phyloP scores from a whole-genome alignment of 352 stramenopile species.

The Phytophthora rubi region DNA sequence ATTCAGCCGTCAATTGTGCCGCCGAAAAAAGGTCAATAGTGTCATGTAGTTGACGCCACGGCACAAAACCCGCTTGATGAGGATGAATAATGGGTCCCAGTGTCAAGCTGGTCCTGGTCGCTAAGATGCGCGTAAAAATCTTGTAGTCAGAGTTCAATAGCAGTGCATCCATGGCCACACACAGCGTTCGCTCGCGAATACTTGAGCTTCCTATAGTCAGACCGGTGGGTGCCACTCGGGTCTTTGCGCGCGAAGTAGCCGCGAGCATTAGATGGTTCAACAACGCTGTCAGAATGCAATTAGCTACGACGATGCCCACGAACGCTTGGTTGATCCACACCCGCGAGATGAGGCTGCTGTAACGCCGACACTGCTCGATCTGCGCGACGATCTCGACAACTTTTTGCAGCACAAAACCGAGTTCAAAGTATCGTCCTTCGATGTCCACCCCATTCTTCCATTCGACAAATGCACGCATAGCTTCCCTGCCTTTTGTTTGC shows the following conservation, averaged over 20 bases:
- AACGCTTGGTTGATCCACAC: background rate
- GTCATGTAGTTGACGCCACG: no score
- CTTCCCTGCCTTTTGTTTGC: no score
- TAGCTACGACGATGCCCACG: background rate
- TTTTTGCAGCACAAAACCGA: background rate
- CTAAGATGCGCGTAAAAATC: no score
- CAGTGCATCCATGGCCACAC: constrained; percentile 14
- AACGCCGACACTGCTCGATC: background rate
- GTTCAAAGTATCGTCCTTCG: background rate
- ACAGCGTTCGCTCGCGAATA: constrained; percentile 23
- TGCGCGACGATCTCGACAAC: background rate
- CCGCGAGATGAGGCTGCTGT: background rate
- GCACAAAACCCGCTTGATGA: no score
- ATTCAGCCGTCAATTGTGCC: no score
- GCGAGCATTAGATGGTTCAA: background rate
- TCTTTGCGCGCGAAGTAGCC: background rate
- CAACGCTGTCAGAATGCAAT: background rate
- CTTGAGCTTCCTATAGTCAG: background rate
- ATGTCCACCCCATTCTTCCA: background rate
- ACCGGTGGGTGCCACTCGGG: no score
- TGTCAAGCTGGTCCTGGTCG: no score
- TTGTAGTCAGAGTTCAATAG: no score
- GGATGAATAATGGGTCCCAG: no score
- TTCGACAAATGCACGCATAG: no score
- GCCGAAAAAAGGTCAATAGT: no score